These are phyloP conservation scores for Phylloboletellus chloephorus DNA, from an alignment of 1,284 basidiomycete genomes.

Conservation along the genomic window DNA sequence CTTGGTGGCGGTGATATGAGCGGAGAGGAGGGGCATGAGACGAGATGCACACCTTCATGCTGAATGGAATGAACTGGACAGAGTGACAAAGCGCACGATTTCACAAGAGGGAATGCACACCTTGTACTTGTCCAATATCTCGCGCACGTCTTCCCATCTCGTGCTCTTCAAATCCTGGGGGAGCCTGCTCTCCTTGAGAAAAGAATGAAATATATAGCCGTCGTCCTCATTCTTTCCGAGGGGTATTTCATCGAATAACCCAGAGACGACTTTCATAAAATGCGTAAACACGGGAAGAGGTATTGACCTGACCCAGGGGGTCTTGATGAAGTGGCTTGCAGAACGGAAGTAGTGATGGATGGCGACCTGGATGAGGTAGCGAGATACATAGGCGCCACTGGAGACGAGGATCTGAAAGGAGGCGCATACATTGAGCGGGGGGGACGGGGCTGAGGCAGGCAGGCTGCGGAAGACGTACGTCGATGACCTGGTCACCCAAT, in stretches of 20 bases:
- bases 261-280: constrained; percentile 54
- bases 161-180: constrained; percentile 49
- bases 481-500: constrained; percentile 57
- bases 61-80: constrained; percentile 68
- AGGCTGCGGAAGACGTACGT: constrained; percentile 44
- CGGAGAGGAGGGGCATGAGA: constrained; percentile 6
- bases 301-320: constrained; percentile 62
- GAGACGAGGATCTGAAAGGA: constrained; percentile 55
- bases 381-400: constrained; percentile 69
- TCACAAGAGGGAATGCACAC: constrained; percentile 34
- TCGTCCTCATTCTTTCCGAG: constrained; percentile 68
- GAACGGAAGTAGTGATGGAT: constrained; percentile 72
- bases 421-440: constrained; percentile 22
- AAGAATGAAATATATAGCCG: constrained; percentile 54
- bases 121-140: constrained; percentile 63
- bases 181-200: constrained; percentile 62
- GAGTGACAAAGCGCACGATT: constrained; percentile 17
- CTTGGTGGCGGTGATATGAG: constrained; percentile 33
- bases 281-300: constrained; percentile 54
- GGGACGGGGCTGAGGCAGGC: neutral
- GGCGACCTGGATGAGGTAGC: constrained; percentile 69
- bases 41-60: constrained; percentile 46
- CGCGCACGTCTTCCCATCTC: constrained; percentile 57
- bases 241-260: constrained; percentile 59
- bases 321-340: constrained; percentile 65